Evolutionary conservation across 495 filamentous ascomycete genomes (phyloP), one percentile per base, ranked within the genome.

Genomic region (Aspergillus avenaceus): DNA sequence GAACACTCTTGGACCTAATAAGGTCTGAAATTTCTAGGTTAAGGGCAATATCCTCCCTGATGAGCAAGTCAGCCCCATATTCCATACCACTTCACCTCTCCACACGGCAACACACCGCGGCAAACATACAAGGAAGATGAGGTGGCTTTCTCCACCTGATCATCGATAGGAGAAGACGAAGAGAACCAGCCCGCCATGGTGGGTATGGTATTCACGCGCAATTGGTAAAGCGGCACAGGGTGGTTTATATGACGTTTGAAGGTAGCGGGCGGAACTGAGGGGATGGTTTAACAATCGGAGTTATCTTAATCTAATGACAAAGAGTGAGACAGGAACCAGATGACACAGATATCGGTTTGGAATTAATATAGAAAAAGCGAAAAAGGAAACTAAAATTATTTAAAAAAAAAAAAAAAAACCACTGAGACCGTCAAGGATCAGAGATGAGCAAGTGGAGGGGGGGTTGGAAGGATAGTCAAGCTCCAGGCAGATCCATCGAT

Each of bases 11-110:
- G 47, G 91, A 96, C 58, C 93, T 84, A 58, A 98, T 95, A 56
- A 91, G 77, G 66, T 98, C 93, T 54, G 91, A 96, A 55, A 98
- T 96, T 65, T 98, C 93, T 58, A 98, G 80, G 64, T 96, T 97
- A 51, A 96, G 82, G 16, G 95, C 84, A 63, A 98, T 96, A 66
- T 98, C 91, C 72, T 97, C 92, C 54, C 90, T 96, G 61, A n/a
- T 18, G 29, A 18, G 9, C 2, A 14, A 37, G 58, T 47, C 50
- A 59, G 34, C 56, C 24, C 28, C 12, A 13, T 3, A 21, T 0
- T 34, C n/a, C 34, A n/a, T 5, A 19, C 34, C 4, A 18, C 16
- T 32, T 32, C 7, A 4, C 6, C n/a, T n/a, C n/a, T 22, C 13
- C 37, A 43, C 13, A 11, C 12, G 3, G 14, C 2, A 36, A 48